Conservation (phyloP, 2,329 filamentous ascomycete genomes). For the Chaetomiaceae sp. region DNA sequence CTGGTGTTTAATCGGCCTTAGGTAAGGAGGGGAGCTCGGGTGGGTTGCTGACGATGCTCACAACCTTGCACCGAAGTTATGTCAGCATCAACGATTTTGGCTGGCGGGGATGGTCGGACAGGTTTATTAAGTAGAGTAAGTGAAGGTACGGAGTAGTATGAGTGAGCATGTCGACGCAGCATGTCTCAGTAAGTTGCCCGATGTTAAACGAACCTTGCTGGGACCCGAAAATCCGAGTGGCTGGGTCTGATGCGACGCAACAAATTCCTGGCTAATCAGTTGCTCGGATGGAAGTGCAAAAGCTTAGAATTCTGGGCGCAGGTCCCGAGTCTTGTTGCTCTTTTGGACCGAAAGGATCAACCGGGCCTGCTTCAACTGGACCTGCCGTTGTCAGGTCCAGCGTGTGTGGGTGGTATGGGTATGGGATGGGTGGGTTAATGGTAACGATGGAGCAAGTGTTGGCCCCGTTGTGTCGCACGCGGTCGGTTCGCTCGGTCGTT, state of each 20-base stretch:
- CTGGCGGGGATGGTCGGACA: not conserved
- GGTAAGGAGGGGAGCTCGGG: constrained; percentile 1
- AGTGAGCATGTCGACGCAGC: not conserved
- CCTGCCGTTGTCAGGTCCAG: no score
- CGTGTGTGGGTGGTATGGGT: no score
- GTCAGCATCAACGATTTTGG: not conserved
- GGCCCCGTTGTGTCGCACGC: no score
- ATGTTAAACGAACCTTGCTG: not conserved
- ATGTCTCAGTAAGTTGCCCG: no score
- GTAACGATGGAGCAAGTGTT: no score
- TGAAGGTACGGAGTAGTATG: not conserved
- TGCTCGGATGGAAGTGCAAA: not conserved
- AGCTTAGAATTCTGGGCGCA: not conserved
- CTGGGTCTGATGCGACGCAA: constrained; percentile 2
- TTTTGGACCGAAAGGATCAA: no score
- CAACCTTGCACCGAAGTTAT: constrained; percentile 3
- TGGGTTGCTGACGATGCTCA: constrained; percentile 2
- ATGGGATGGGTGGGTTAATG: no score
- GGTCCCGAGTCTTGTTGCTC: not conserved
- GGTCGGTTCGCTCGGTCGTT: no score
- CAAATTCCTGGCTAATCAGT: not conserved
- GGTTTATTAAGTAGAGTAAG: no score
- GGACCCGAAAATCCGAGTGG: constrained; percentile 6
- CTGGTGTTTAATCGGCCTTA: constrained; percentile 1
- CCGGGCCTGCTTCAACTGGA: no score